phyloP scores from a whole-genome alignment of 805 yeast genomes.

The Zygosaccharomyces siamensis region DNA sequence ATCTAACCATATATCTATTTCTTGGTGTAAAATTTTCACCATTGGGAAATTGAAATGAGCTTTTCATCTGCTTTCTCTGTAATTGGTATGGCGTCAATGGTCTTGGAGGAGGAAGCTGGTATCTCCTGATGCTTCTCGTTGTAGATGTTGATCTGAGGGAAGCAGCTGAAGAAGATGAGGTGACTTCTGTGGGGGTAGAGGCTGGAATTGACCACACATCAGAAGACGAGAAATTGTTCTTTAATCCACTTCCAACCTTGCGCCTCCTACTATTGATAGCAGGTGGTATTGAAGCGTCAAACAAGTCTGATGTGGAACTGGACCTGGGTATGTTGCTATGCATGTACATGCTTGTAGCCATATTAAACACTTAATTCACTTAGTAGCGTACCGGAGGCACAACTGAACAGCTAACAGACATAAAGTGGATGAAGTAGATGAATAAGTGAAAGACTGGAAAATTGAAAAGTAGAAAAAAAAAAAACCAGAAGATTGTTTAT shows the following conservation, averaged over 20 bases:
- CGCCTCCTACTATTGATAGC: constrained; percentile 6
- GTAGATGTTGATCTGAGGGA: neutral
- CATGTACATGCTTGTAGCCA: constrained; percentile 1
- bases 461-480: neutral
- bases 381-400: too few relatives aligned
- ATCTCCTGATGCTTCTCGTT: neutral
- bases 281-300: constrained; percentile 12
- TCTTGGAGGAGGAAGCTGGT: neutral
- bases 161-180: neutral
- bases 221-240: constrained; percentile 7
- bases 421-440: neutral
- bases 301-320: constrained; percentile 25
- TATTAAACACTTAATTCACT: neutral
- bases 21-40: constrained; percentile 35
- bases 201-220: neutral
- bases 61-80: constrained; percentile 30
- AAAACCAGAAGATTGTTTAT: neutral
- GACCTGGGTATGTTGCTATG: constrained; percentile 22
- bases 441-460: neutral
- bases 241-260: constrained; percentile 4
- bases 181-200: neutral
- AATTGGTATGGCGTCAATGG: constrained; percentile 29
- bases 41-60: constrained; percentile 30
- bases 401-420: neutral
- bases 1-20: constrained; percentile 4